Evolutionary conservation across 345 rosid genomes (phyloP), one percentile per base, ranked within the genome.

Genomic region (Durio zibethinus): DNA sequence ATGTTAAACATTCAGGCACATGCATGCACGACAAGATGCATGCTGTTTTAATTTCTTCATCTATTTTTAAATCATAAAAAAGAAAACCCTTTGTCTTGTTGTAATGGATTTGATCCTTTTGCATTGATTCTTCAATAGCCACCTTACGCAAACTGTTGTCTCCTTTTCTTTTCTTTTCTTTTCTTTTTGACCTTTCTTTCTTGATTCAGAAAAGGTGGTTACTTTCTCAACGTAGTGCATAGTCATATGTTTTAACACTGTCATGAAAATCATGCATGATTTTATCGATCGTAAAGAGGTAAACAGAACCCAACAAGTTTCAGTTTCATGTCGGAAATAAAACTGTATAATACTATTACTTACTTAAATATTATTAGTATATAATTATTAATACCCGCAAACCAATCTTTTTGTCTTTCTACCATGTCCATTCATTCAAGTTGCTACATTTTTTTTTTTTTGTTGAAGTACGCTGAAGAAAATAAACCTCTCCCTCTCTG

Each of bases 341-440:
- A 43, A 43, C 15, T 43, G 3, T 42, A 42, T 36, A 36, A 36
- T 36, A 36, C 0, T 36, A 36, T 5, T 36, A 36, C 4, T 36
- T 36, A 36, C 40, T 36, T 36, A 2, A 36, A 36, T 36, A 36
- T 2, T 36, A 36, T 2, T 36, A 36, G n/a, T n/a, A 2, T 36
- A 36, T 2, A 2, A 36, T 36, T 33, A 33, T 1, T 33, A 33
- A 33, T 33, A 33, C 1, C 2, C 1, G 36, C 36, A 33, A 33
- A 2, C 54, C 42, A 68, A 21, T 57, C 11, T 43, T 10, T 29
- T 76, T 48, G 45, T 62, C 64, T n/a, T n/a, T n/a, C n/a, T 74
- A 56, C 48, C 57, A 70, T 35, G 36, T 29, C 65, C 38, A 20
- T 66, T 74, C 56, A 64, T 54, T 66, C 80, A 70, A 69, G 40